phyloP scores from a whole-genome alignment of 345 rosid genomes.

The Mercurialis annua region DNA sequence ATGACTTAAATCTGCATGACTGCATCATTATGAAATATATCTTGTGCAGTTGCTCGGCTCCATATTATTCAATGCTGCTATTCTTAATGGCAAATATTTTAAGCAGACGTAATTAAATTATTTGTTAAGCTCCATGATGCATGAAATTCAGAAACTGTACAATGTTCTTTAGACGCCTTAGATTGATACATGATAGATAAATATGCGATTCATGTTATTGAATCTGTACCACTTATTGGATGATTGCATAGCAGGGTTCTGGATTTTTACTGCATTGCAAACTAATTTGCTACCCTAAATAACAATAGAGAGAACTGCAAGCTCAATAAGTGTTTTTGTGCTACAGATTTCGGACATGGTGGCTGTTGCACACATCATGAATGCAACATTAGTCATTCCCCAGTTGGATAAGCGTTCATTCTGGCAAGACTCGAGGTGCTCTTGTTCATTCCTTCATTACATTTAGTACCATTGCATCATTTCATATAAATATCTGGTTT shows the following conservation, averaged over 20 bases:
- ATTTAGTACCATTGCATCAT: neutral
- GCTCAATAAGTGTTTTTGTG: constrained; percentile 12
- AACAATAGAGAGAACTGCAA: constrained; percentile 1
- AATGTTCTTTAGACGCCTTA: neutral
- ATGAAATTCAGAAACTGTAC: neutral
- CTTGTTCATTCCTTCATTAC: constrained; percentile 6
- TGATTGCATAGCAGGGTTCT: neutral
- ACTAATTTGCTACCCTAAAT: neutral
- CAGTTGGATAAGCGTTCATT: constrained; percentile 81
- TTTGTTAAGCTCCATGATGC: neutral
- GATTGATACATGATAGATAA: neutral
- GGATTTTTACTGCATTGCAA: neutral
- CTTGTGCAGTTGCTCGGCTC: neutral
- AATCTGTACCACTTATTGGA: neutral
- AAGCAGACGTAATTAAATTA: neutral
- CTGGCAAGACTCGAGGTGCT: constrained; percentile 90
- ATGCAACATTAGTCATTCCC: constrained; percentile 90
- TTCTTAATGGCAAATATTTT: neutral
- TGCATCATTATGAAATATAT: neutral
- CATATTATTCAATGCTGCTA: neutral
- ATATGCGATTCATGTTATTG: too few species aligned
- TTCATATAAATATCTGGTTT: neutral
- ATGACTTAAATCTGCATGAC: neutral
- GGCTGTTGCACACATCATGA: constrained; percentile 83
- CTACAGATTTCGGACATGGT: constrained; percentile 88